phyloP scores from a whole-genome alignment of 306 rosid genomes.

The Trichosanthes truncata region DNA sequence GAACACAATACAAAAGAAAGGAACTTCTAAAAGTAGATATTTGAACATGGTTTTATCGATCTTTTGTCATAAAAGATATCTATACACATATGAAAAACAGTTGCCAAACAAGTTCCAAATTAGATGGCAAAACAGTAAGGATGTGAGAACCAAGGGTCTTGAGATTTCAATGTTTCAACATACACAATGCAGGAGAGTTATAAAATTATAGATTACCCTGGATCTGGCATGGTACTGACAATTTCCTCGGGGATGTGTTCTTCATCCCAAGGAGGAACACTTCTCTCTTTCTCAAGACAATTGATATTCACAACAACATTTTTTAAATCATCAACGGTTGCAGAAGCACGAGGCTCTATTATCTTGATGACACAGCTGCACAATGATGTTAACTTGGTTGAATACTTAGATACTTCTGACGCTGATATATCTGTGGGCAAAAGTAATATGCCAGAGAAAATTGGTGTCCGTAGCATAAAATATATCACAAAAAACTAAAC shows the following conservation, averaged over 20 bases:
- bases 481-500: background rate
- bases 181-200: constrained; percentile 2
- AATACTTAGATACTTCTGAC: constrained; percentile 63
- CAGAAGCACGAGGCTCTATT: constrained; percentile 73
- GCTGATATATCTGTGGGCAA: constrained; percentile 52
- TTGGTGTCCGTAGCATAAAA: background rate
- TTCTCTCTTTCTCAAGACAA: constrained; percentile 58
- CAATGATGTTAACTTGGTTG: constrained; percentile 60
- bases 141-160: background rate
- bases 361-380: constrained; percentile 92
- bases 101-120: background rate
- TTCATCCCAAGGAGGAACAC: constrained; percentile 68
- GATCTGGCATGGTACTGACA: constrained; percentile 60
- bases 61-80: background rate
- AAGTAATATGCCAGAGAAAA: constrained; percentile 20
- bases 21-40: background rate
- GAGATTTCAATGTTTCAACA: background rate
- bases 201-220: constrained; percentile 49
- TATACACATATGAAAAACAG: background rate
- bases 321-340: constrained; percentile 66
- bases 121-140: background rate
- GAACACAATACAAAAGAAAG: background rate
- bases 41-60: background rate
- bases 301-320: constrained; percentile 51
- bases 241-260: constrained; percentile 93